phyloP scores from a whole-genome alignment of 2,329 filamentous ascomycete species.

The Fusarium odoratissimum region DNA sequence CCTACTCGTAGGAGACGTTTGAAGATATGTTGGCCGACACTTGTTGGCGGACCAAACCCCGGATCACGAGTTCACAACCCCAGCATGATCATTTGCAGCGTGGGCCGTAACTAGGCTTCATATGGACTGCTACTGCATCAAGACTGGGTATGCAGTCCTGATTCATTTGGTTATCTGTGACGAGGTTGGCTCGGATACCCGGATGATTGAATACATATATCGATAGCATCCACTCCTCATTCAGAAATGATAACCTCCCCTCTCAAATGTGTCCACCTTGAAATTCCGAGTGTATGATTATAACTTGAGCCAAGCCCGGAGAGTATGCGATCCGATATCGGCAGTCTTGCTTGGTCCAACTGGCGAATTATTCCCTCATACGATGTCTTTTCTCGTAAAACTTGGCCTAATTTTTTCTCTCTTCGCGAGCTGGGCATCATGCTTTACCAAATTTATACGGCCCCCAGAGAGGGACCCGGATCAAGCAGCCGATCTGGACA shows the following conservation, averaged over 20 bases:
- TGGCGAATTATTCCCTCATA: too few relatives aligned
- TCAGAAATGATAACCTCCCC: background rate
- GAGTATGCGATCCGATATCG: background rate
- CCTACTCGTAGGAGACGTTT: background rate
- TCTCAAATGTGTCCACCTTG: background rate
- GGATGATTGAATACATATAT: background rate
- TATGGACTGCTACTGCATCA: background rate
- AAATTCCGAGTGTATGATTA: background rate
- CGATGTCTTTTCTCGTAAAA: background rate
- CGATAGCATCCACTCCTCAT: background rate
- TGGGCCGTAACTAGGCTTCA: background rate
- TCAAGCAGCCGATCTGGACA: background rate
- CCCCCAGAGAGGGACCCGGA: background rate
- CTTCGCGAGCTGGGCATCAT: background rate
- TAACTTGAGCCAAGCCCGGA: rapidly evolving
- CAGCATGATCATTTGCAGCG: background rate
- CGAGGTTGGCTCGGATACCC: background rate
- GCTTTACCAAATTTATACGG: background rate
- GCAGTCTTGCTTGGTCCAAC: background rate
- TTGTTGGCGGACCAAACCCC: background rate
- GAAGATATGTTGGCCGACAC: background rate
- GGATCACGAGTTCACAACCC: background rate
- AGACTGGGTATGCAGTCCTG: background rate
- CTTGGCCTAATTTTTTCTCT: background rate
- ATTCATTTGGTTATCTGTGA: background rate